These are phyloP conservation scores for Brasenia schreberi DNA, from an alignment of 164 flowering plant species.

Conservation along the genomic window DNA sequence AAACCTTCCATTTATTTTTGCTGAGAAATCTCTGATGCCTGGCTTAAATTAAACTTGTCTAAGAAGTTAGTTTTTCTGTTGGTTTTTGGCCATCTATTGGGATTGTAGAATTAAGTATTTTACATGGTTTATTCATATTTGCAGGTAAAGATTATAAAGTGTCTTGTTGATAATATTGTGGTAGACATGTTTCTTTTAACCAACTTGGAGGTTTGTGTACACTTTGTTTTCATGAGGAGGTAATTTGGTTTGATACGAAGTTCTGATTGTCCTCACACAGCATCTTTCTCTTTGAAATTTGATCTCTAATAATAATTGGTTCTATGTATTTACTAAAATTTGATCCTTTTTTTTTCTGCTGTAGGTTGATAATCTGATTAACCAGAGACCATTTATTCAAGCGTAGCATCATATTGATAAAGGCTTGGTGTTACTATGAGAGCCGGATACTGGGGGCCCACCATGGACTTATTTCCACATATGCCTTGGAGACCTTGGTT, in stretches of 20 bases:
- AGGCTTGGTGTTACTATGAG: constrained; percentile 99
- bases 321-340: too few relatives aligned
- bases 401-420: constrained; percentile 91
- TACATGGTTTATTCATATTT: too few relatives aligned
- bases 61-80: too few relatives aligned
- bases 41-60: too few relatives aligned
- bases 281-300: too few relatives aligned
- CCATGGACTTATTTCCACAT: constrained; percentile 96
- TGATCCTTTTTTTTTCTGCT: too few relatives aligned
- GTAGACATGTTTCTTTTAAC: constrained; percentile 97
- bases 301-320: too few relatives aligned
- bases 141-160: constrained; percentile 97
- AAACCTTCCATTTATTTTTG: too few relatives aligned
- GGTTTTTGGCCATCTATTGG: too few relatives aligned
- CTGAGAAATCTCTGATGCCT: too few relatives aligned
- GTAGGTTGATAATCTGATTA: constrained; percentile 82
- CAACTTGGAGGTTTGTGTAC: constrained; percentile 98
- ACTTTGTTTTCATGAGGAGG: constrained; percentile 97
- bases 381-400: constrained; percentile 77
- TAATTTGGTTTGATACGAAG: constrained; percentile 6
- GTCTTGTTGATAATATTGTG: constrained; percentile 96
- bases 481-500: constrained; percentile 95
- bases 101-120: too few relatives aligned
- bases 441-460: constrained; percentile 99
- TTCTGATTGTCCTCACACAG: too few relatives aligned